These are phyloP conservation scores for Colletotrichum orchidophilum DNA, from an alignment of 2,329 filamentous ascomycete genomes.

Conservation along the genomic window DNA sequence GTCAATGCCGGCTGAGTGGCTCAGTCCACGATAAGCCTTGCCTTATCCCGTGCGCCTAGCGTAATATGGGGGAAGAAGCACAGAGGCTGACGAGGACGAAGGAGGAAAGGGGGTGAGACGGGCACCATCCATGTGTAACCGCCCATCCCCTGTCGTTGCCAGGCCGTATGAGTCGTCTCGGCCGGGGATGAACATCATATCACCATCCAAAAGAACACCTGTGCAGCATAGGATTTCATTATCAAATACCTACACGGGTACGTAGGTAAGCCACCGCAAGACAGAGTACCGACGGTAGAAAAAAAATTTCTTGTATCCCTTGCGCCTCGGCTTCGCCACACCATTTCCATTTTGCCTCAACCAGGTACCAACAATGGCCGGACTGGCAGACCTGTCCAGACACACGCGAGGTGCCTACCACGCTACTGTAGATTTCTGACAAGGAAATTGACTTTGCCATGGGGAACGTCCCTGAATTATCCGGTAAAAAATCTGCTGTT, in stretches of 20 bases:
- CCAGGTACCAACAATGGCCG: neutral
- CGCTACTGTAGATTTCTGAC: neutral
- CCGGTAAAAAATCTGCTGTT: neutral
- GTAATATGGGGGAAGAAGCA: constrained; percentile 16
- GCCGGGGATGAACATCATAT: neutral
- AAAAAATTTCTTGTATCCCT: constrained; percentile 4
- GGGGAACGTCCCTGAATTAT: constrained; percentile 12
- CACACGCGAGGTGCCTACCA: constrained; percentile 6
- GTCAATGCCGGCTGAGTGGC: neutral
- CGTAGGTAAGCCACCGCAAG: neutral
- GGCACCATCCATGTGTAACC: constrained; percentile 22
- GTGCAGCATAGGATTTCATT: neutral
- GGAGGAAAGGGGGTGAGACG: constrained; percentile 24
- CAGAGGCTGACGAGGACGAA: neutral
- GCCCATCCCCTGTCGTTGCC: constrained; percentile 13
- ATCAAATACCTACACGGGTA: neutral
- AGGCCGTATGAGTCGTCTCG: constrained; percentile 21
- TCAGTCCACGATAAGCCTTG: constrained; percentile 19
- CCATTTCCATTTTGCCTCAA: neutral
- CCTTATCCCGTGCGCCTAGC: constrained; percentile 25
- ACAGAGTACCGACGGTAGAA: neutral
- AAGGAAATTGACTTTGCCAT: constrained; percentile 23
- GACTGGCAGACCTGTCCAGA: neutral
- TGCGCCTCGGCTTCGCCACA: constrained; percentile 30
- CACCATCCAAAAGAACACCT: neutral